Conservation (phyloP, 2,329 filamentous ascomycete species). For the Shiraia bambusicola region DNA sequence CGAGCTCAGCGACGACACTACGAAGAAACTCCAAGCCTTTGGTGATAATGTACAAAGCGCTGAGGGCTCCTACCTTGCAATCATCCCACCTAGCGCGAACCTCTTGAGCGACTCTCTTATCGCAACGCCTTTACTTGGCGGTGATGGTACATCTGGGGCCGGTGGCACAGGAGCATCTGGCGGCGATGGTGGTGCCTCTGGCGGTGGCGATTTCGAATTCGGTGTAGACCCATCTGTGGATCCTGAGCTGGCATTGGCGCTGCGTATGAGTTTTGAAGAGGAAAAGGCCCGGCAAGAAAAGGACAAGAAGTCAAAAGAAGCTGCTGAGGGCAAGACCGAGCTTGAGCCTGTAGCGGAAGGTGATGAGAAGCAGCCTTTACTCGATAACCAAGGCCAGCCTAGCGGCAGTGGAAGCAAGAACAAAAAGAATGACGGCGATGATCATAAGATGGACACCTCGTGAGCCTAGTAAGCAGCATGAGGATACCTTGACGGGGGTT, state of each 20-base stretch:
- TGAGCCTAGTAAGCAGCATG: slow-evolving; percentile 44
- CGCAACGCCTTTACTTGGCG: slow-evolving; percentile 83
- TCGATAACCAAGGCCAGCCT: slow-evolving; percentile 65
- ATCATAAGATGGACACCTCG: slow-evolving; percentile 90
- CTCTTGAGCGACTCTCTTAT: slow-evolving; percentile 91
- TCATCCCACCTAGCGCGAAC: slow-evolving; percentile 87
- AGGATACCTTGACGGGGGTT: slow-evolving; percentile 1
- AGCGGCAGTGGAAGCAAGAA: slow-evolving; percentile 58
- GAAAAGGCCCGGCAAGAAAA: slow-evolving; percentile 93
- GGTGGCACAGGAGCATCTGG: slow-evolving; percentile 55
- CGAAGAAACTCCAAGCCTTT: slow-evolving; percentile 88
- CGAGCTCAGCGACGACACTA: slow-evolving; percentile 85
- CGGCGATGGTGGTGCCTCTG: slow-evolving; percentile 55
- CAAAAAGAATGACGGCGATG: slow-evolving; percentile 56
- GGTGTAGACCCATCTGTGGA: slow-evolving; percentile 89
- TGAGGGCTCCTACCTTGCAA: slow-evolving; percentile 89
- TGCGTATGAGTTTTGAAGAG: slow-evolving; percentile 98
- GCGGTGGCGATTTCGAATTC: slow-evolving; percentile 73
- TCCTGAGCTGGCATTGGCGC: slow-evolving; percentile 87
- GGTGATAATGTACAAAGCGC: slow-evolving; percentile 84
- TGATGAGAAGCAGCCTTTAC: slow-evolving; percentile 61
- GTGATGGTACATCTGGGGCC: slow-evolving; percentile 66
- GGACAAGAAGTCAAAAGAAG: slow-evolving; percentile 73
- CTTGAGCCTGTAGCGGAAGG: slow-evolving; percentile 80
- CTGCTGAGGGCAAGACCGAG: slow-evolving; percentile 68